A percentile compares a stretch with the other conserved stretches of the same genome.
These are phyloP conservation scores for Trichosporon ovoides DNA, from an alignment of 1,284 basidiomycete species.

Conservation along the genomic window DNA sequence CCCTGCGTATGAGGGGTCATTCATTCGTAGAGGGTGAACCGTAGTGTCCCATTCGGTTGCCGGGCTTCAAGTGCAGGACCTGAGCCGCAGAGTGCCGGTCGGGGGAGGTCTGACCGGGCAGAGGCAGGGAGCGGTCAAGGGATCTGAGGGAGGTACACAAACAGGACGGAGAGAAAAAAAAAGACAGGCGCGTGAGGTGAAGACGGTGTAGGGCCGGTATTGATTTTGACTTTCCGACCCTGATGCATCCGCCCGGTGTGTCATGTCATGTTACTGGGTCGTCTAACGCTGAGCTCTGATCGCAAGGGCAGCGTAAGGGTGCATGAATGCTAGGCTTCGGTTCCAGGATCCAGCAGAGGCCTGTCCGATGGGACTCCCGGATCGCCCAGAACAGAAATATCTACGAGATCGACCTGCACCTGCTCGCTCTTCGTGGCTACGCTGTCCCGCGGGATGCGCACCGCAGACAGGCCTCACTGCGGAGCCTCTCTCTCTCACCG, in stretches of 20 bases:
- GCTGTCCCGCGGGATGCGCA: no score
- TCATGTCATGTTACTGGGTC: neutral
- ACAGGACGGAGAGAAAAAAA: neutral
- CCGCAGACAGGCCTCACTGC: neutral
- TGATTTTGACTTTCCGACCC: neutral
- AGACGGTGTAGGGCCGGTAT: neutral
- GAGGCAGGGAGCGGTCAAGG: neutral
- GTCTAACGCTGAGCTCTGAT: neutral
- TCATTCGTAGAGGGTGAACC: no score
- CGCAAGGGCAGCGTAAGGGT: neutral
- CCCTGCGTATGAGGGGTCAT: no score
- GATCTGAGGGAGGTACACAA: neutral
- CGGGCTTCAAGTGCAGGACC: no score
- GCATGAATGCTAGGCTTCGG: neutral
- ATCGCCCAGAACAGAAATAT: neutral
- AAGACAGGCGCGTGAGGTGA: slow-evolving; percentile 1
- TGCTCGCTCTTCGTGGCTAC: no score
- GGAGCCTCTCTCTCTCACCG: neutral
- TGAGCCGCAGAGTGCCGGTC: no score
- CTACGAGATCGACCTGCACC: no score
- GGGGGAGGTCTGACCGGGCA: neutral
- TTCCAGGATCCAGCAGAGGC: neutral
- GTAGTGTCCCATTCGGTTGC: no score
- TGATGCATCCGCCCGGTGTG: neutral
- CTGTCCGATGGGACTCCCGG: neutral